Evolutionary conservation across 768 basidiomycete genomes (phyloP).

Genomic region (Termitomyces heimii): DNA sequence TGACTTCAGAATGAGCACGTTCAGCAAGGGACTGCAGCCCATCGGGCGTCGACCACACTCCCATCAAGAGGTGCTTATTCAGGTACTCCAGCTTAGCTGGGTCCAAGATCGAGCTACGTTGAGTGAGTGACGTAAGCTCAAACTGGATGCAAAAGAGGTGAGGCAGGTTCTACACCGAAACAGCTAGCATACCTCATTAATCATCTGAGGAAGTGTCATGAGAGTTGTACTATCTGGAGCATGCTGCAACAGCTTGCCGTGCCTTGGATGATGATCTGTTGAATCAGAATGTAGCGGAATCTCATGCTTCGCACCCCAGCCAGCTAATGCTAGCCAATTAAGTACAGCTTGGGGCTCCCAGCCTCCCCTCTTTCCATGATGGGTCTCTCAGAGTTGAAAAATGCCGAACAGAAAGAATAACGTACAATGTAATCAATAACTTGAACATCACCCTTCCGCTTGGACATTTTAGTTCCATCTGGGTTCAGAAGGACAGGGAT

Average conservation of each 20-base stretch:
- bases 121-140: conserved; percentile 69
- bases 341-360: conserved; percentile 88
- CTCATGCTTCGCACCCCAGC: conserved; percentile 70
- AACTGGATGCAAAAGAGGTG: conserved; percentile 41
- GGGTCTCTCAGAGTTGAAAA: not conserved
- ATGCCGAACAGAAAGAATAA: not conserved
- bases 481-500: conserved; percentile 85
- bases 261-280: conserved; percentile 12
- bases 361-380: conserved; percentile 54
- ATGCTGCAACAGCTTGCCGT: conserved; percentile 20
- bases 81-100: conserved; percentile 76
- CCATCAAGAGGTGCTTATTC: conserved; percentile 81
- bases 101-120: conserved; percentile 80
- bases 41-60: conserved; percentile 40
- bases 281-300: conserved; percentile 16
- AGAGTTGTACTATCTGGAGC: conserved; percentile 64
- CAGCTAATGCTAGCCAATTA: conserved; percentile 93
- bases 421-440: conserved; percentile 83
- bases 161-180: not conserved
- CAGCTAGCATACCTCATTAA: conserved; percentile 36
- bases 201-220: conserved; percentile 62
- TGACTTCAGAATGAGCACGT: conserved; percentile 48
- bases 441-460: conserved; percentile 84
- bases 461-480: conserved; percentile 93
- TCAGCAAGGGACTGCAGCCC: conserved; percentile 50